phyloP scores from a whole-genome alignment of 2,329 filamentous ascomycete species.

The Dactylellina leptospora region DNA sequence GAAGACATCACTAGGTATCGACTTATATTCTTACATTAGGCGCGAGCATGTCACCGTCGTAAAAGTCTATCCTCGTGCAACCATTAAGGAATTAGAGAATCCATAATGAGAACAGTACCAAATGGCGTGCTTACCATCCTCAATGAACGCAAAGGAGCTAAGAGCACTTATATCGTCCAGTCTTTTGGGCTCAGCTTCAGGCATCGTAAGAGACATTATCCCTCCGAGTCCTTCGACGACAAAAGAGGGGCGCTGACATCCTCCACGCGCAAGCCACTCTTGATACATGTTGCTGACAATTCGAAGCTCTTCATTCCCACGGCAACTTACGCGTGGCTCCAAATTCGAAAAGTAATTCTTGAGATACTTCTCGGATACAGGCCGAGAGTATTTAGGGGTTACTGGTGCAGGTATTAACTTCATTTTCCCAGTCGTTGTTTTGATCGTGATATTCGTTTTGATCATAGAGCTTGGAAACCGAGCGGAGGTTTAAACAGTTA shows the following conservation, averaged over 20 bases:
- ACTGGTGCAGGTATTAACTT: constrained; percentile 1
- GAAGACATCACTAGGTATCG: not conserved
- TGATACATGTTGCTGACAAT: not conserved
- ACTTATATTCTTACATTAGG: not conserved
- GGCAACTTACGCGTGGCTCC: not conserved
- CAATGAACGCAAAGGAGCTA: not conserved
- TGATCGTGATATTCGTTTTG: too few species aligned
- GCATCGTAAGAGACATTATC: constrained; percentile 4
- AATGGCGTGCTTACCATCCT: constrained; percentile 19
- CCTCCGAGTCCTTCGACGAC: not conserved
- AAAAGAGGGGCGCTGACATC: not conserved
- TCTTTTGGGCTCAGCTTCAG: constrained; percentile 19
- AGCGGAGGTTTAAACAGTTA: too few species aligned
- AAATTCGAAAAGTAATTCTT: constrained; percentile 10
- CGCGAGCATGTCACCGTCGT: constrained; percentile 20
- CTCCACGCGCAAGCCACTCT: constrained; percentile 15
- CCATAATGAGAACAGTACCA: not conserved
- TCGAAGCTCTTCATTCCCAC: not conserved
- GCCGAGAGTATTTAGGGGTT: not conserved
- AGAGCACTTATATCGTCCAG: not conserved
- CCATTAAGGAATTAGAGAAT: not conserved
- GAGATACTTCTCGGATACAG: constrained; percentile 6
- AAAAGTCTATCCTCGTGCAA: constrained; percentile 3
- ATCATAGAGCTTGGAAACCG: too few species aligned
- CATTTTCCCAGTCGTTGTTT: too few species aligned